Evolutionary conservation across 2,329 filamentous ascomycete species (phyloP), one percentile per base, ranked within the genome.

Genomic region (Achaetomium macrosporum): DNA sequence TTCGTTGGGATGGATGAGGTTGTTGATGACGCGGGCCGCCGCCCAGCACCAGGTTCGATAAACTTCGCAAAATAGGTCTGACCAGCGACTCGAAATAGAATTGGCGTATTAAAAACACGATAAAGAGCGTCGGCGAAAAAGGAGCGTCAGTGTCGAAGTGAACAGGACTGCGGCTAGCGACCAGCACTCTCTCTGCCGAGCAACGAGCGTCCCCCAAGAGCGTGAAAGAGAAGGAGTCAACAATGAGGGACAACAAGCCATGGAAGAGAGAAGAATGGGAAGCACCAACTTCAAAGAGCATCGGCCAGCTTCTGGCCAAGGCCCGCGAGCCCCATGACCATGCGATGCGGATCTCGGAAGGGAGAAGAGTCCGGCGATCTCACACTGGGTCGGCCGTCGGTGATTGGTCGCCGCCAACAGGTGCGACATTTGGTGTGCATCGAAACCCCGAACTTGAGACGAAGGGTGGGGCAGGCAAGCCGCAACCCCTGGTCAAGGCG

Each of bases 391-490:
- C 7, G 25, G 30, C 13, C 2, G 16, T 12, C 35, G 43, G 25
- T 41, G 10, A 62, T 62, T 60, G 57, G 59, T 47, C 45, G 19
- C 35, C 8, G 11, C 31, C 17, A 41, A 30, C 56, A 52, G 54
- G 56, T 42, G 47, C 16, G 16, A 17, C 16, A 16, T 9, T 39
- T 51, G 31, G 56, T 33, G 19, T 54, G 51, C 30, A 19, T 25
- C 53, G 20, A 46, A 42, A 42, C 55, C 58, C 49, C 55, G 47
- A 46, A 59, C 53, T 57, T 61, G 59, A 61, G 59, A 61, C 59
- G 59, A 50, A 51, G 35, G 50, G 37, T 54, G 58, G 50, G 36
- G 39, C 51, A 42, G 30, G 20, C 47, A 33, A 11, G 37, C 41
- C 33, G 8, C 20, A 33, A 16, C 43, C 50, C 50, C 30, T 41